Base-by-base conservation (phyloP, 192 early-diverging fungal species). In the Pilaira anomala region DNA sequence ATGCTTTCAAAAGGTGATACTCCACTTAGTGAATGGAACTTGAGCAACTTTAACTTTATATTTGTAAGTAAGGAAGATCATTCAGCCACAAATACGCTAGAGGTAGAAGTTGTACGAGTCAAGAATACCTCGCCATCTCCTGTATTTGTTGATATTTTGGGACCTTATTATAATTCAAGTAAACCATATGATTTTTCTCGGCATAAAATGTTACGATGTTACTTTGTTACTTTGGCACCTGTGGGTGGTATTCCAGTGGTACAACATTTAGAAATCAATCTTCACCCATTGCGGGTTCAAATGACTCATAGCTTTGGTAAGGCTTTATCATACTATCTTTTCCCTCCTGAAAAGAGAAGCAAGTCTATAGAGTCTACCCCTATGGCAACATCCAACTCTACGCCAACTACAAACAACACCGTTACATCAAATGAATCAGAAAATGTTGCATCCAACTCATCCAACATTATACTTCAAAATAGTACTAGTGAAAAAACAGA, bases 241-340 rank as follows among this genome's bases (percentile, higher is more conserved):
- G 92, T 97, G 1, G 95, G 88, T 26, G 95, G 95, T 18, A 97
- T 97, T 59, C 80, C 83, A 25, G 90, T 97, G 14, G 86, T 97
- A 44, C 91, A 94, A 62, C 90, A 93, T 40, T 87, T 97, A 66
- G 95, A 96, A 71, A 80, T 96, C 41, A 87, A 93, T 57, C 73
- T 97, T 54, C 86, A 81, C 54, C 95, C 95, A 1, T 66, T 95
- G 13, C 79, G 89, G 3, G 71, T 96, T 24, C 90, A 93, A 74
- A 78, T 93, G 46, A 94, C 91, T 1, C 87, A 93, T 62, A 93
- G 95, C 49, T 83, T 94, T 72, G 94, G 85, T 0, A 90, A 88
- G 51, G 80, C 87, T 52, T 69, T 95, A 22, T 78, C 87, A n/a
- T 80, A 80, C 48, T 96, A 95, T 64, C 67, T 96, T 3, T 97